Evolutionary conservation across 202 grass and related monocot genomes (phyloP).

Genomic region (Zizania palustris): DNA sequence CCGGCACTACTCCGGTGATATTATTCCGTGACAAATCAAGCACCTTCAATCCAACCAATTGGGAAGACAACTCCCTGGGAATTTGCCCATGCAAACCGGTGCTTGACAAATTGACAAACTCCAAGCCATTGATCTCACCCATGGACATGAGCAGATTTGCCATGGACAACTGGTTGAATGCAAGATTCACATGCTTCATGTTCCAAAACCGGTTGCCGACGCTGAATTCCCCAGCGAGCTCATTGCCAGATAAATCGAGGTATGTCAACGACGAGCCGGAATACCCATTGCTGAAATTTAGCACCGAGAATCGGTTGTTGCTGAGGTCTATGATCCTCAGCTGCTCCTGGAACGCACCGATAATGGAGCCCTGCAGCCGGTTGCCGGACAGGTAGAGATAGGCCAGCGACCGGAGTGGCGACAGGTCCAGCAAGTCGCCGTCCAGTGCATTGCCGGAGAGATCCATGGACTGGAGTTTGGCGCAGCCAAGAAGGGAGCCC

Average conservation of each 20-base stretch:
- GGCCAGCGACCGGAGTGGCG: constrained; percentile 56
- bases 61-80: constrained; percentile 49
- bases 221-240: constrained; percentile 61
- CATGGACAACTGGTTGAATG: constrained; percentile 66
- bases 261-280: constrained; percentile 60
- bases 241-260: constrained; percentile 86
- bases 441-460: constrained; percentile 69
- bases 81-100: constrained; percentile 66
- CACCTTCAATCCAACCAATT: constrained; percentile 64
- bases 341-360: constrained; percentile 53
- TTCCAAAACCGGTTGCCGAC: constrained; percentile 31
- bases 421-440: constrained; percentile 64
- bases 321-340: constrained; percentile 77
- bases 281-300: constrained; percentile 61
- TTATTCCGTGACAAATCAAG: constrained; percentile 87
- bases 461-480: constrained; percentile 57
- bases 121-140: constrained; percentile 54
- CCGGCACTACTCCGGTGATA: constrained; percentile 65
- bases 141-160: constrained; percentile 48
- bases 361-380: constrained; percentile 43
- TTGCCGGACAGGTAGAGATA: constrained; percentile 88
- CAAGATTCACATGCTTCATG: constrained; percentile 85
- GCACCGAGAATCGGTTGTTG: constrained; percentile 73
- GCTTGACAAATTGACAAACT: constrained; percentile 91
- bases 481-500: constrained; percentile 41